Base-by-base conservation (phyloP, 2,329 filamentous ascomycete species). In the Trichoderma sp. region DNA sequence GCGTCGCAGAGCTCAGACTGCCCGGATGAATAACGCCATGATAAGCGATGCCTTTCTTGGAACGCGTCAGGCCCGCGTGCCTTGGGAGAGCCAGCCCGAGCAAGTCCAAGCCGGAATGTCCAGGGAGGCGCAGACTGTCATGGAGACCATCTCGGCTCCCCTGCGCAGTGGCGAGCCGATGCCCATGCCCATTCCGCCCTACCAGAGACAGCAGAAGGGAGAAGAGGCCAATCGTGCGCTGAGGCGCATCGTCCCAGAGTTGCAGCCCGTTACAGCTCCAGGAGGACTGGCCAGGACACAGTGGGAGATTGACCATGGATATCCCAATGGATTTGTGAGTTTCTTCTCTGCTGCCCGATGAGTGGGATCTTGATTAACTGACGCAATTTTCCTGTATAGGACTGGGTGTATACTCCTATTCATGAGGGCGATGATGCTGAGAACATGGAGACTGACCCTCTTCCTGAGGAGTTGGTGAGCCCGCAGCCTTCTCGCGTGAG, bases 271-370 rank as follows among this genome's bases (percentile, higher is more conserved):
- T 28, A 15, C 30, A 12, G 28, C 30, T 5, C 24, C 41, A 3
- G 60, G 60, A 15, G 10, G 24, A 10, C 5, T 63, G 9, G 28
- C 21, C 50, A 63, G 41, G 28, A 63, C 60, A 7, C 60, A 39
- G 26, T 45, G 41, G 60, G 60, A 63, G n/a, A 26, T 47, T 17
- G 50, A 63, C 30, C 47, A 54, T 21, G 60, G 50, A 15, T 55
- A 63, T 41, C 60, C 60, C 21, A 12, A 26, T 17, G 60, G 41
- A n/a, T 45, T 44, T 39, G 60, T 63, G 10, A 63, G 60, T 63
- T 34, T 21, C 3, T 6, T 12, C 5, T 19, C 12, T 7, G 3
- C 17, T 5, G 39, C 17, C 14, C 10, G 7, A 52, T 34, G 30
- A 34, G 14, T 24, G 2, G 45, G 17, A 15, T 5, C 2, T 44